phyloP scores from a whole-genome alignment of 768 basidiomycete species.

The Amanita jacksonii region DNA sequence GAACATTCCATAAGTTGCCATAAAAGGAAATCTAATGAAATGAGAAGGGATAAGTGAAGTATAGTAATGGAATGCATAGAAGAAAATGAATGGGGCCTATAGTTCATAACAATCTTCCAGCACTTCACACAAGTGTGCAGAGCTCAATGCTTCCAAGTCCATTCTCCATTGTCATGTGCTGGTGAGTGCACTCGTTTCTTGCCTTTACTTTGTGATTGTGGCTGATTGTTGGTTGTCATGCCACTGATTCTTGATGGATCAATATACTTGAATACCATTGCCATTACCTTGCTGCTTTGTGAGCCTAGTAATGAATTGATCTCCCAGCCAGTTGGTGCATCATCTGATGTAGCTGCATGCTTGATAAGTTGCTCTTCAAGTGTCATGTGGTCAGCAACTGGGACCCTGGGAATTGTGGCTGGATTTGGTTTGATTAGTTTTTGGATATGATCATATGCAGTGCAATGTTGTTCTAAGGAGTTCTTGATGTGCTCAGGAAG shows the following conservation, averaged over 20 bases:
- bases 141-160: not conserved
- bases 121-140: not conserved
- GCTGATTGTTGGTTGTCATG: no score
- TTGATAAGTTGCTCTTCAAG: slow-evolving; percentile 2
- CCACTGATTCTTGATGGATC: not conserved
- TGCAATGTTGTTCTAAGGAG: slow-evolving; percentile 6
- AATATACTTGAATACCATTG: not conserved
- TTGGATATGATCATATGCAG: slow-evolving; percentile 3
- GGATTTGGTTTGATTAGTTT: slow-evolving; percentile 1
- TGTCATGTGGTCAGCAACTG: not conserved
- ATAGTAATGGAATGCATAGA: no score
- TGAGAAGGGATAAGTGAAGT: no score
- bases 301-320: not conserved
- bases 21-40: no score
- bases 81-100: no score
- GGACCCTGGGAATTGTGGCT: not conserved
- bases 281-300: no score
- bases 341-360: no score
- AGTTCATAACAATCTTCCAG: no score
- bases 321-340: not conserved
- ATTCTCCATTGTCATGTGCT: not conserved
- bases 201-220: no score
- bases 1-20: no score
- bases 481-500: no score
- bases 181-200: no score